Evolutionary conservation across 148 eudicot species (phyloP).

Genomic region (Nepenthes gracilis): DNA sequence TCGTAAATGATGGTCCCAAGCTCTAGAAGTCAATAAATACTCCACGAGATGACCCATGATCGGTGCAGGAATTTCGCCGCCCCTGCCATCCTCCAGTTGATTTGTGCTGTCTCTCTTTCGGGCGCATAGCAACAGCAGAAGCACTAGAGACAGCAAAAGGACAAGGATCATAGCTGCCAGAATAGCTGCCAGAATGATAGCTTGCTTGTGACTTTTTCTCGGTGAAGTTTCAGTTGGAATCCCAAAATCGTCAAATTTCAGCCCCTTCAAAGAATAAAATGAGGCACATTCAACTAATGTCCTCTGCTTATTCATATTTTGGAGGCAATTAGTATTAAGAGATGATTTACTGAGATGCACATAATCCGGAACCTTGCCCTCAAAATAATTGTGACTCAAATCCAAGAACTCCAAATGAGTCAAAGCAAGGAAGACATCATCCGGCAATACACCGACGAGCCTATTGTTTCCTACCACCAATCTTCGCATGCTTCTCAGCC

Average conservation of each 20-base stretch:
- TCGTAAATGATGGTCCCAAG: not conserved
- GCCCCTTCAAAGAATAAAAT: not conserved
- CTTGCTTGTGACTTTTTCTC: not conserved
- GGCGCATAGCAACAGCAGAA: not conserved
- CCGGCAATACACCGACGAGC: too few species aligned
- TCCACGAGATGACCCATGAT: not conserved
- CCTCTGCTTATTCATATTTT: not conserved
- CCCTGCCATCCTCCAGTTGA: not conserved
- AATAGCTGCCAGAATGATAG: not conserved
- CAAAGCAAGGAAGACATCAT: too few species aligned
- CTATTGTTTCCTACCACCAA: too few species aligned
- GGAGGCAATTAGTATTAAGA: not conserved
- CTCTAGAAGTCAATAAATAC: not conserved
- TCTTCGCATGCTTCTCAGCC: too few species aligned
- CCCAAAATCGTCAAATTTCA: not conserved
- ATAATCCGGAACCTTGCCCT: not conserved
- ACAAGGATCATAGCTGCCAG: not conserved
- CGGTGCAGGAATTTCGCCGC: not conserved
- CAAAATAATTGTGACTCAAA: not conserved
- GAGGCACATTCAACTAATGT: not conserved
- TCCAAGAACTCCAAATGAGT: too few species aligned
- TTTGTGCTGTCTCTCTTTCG: not conserved
- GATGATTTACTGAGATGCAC: not conserved
- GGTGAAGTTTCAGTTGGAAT: slow-evolving; percentile 1
- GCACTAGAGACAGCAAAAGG: not conserved